These are phyloP conservation scores for Coemansia sp. DNA, from an alignment of 192 early-diverging fungal genomes.

Conservation along the genomic window DNA sequence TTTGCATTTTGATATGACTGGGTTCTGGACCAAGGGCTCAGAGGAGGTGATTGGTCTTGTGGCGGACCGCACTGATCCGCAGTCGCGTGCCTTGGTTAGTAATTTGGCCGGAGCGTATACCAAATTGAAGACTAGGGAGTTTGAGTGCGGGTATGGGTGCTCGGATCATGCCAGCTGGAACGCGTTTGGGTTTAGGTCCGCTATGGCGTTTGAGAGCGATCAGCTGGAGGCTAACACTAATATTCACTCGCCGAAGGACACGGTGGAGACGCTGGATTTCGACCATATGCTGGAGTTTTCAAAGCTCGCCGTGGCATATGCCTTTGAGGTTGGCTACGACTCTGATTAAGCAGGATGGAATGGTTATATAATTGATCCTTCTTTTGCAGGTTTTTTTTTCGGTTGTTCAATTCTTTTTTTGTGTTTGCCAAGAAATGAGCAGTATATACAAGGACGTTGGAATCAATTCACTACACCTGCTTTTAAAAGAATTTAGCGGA, in stretches of 20 bases:
- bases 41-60: conserved; percentile 77
- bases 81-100: conserved; percentile 59
- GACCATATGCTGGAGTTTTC: conserved; percentile 89
- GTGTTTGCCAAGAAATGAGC: conserved; percentile 1
- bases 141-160: conserved; percentile 87
- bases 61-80: conserved; percentile 76
- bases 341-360: neutral
- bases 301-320: conserved; percentile 82
- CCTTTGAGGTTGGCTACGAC: conserved; percentile 70
- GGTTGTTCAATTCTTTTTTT: neutral
- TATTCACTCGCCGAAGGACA: conserved; percentile 85
- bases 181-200: conserved; percentile 82
- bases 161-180: conserved; percentile 94
- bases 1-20: conserved; percentile 95
- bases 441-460: too few species aligned
- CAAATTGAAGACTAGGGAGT: conserved; percentile 65
- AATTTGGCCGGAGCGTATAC: conserved; percentile 66
- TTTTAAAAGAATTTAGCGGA: too few species aligned
- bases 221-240: conserved; percentile 73
- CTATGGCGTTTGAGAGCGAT: conserved; percentile 80
- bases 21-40: conserved; percentile 66
- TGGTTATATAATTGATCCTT: too few species aligned
- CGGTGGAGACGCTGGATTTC: conserved; percentile 74
- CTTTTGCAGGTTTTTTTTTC: too few species aligned
- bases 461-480: too few species aligned